Base-by-base conservation (phyloP, 1,284 basidiomycete species). In the Retiboletus flavoniger region DNA sequence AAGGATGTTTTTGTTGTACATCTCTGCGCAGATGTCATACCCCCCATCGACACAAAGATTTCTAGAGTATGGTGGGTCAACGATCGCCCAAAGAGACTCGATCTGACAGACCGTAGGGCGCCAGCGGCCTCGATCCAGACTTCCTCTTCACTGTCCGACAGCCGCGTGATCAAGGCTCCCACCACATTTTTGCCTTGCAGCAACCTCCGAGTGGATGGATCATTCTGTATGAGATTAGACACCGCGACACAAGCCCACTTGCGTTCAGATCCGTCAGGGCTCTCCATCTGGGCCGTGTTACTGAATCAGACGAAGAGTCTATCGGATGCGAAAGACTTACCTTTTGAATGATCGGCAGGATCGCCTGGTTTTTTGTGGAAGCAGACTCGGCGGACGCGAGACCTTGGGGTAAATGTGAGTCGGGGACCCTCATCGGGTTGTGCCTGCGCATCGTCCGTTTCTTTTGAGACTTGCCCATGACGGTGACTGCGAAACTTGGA, bases 21-120 rank as follows among this genome's bases (percentile, higher is more conserved):
- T 96, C 72, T 97, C 93, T 4, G 89, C 91, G 63, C 93, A 95
- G 40, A 96, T 90, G 64, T 96, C 93, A 64, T 90, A 90, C 40
- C 94, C 94, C 21, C 92, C 94, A 67, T 97, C 94, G 64, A 98
- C 89, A 63, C 93, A 95, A 24, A 97, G 74, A 74, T 97, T 98
- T 60, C 94, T 95, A 63, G 24, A 48, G 34, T 32, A 41, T 16
- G 9, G 7, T 24, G 21, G 19, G 13, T 63, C 47, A 58, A 47
- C 28, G 39, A 50, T 29, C 42, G 51, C 19, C 35, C 24, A 13
- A 38, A 40, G 46, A 43, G 35, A 51, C 35, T 38, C 46, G 16
- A 67, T 77, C 59, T 24, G 28, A 56, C 60, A 36, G 38, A 72
- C 92, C 92, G 81, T 52, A 95, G 72, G 41, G 92, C 85, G 28